Evolutionary conservation across 139 green algal genomes (phyloP), one percentile per base, ranked within the genome.

Genomic region (Picochlorum sp.): DNA sequence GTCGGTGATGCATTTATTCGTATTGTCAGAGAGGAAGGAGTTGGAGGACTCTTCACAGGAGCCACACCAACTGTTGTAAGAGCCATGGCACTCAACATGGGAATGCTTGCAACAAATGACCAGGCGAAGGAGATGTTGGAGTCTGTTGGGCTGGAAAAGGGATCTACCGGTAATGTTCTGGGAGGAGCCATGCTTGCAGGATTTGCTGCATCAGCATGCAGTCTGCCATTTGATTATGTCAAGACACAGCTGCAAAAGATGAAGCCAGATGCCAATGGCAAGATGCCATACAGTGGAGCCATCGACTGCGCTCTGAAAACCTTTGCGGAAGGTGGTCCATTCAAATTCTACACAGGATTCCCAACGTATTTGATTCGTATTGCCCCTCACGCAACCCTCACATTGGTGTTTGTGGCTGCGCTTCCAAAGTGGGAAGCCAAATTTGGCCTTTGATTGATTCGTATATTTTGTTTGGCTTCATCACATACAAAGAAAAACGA

Each of bases 51-150:
- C 61, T 96, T 96, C 85, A 85, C 80, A 56, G 94, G 94, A 16
- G 90, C 87, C 9, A 84, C 79, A 4, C 94, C 94, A 56, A 99
- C 94, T 16, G 86, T 98, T 21, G 86, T 95, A 14, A 83, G 94
- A 28, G 94, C 94, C 63, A 97, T 97, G 90, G 85, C 92, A 4
- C 85, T 99, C 49, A 99, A 99, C 88, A 98, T 98, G 94, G 94
- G 94, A 66, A 99, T 98, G 94, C 81, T 99, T 50, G 94, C 94
- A 14, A 94, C 90, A 58, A 97, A 98, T 78, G 94, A 99, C 71
- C 90, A 98, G 85, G 84, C 86, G 50, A 95, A 96, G 82, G 93
- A 99, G 80, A 88, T 90, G 69, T 74, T 98, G 15, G 80, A 84
- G 72, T 73, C 69, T 7, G 57, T 77, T 41, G 89, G 90, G 56